Conservation (phyloP, 1,284 basidiomycete species). For the Pascua sp. region DNA sequence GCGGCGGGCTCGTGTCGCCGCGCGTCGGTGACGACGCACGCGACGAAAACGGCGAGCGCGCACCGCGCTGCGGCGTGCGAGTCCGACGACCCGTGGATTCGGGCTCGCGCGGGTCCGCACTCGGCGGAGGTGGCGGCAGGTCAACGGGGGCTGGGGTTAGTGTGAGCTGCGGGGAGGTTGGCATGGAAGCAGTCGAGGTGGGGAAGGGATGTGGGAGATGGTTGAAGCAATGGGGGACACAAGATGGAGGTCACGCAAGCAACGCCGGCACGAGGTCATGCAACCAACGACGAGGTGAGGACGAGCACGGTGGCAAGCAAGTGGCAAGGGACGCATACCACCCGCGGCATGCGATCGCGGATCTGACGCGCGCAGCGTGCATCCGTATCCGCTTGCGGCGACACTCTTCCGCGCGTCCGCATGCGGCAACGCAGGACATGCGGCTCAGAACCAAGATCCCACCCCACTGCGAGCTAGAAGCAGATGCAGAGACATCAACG, state of each 20-base stretch:
- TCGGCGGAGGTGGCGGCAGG: constrained; percentile 44
- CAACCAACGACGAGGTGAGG: background rate
- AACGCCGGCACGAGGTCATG: too few relatives aligned
- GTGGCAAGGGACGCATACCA: too few relatives aligned
- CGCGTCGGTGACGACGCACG: constrained; percentile 29
- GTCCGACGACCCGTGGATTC: constrained; percentile 26
- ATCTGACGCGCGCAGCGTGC: too few relatives aligned
- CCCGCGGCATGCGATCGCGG: too few relatives aligned
- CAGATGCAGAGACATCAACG: too few relatives aligned
- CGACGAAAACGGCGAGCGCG: constrained; percentile 33
- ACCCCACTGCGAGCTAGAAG: too few relatives aligned
- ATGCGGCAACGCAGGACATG: too few relatives aligned
- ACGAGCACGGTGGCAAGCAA: background rate
- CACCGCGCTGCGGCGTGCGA: constrained; percentile 35
- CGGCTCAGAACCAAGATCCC: too few relatives aligned
- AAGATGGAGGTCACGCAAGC: too few relatives aligned
- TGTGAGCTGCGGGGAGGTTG: background rate
- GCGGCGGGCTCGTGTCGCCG: constrained; percentile 14
- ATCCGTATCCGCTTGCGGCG: too few relatives aligned
- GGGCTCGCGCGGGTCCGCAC: constrained; percentile 45
- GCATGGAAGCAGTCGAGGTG: background rate
- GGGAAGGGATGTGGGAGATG: background rate
- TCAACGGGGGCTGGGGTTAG: constrained; percentile 36
- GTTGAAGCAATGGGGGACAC: background rate
- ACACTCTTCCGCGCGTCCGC: too few relatives aligned